Conservation (phyloP, 2,329 filamentous ascomycete genomes). For the Tolypocladium sp. region DNA sequence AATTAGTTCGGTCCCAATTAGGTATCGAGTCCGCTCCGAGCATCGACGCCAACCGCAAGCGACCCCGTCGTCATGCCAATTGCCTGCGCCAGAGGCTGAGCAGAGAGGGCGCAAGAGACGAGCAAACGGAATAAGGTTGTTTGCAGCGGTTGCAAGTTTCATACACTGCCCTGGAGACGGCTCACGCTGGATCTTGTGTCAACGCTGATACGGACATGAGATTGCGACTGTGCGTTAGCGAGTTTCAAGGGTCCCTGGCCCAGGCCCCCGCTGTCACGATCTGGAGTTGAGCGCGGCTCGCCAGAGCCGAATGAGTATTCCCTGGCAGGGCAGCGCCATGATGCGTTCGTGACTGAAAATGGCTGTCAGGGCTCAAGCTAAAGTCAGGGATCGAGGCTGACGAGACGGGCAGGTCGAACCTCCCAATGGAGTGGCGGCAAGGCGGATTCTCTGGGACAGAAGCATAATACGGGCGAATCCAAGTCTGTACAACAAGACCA, state of each 20-base stretch:
- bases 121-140: constrained; percentile 7
- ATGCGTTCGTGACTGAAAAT: background rate
- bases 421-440: background rate
- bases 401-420: background rate
- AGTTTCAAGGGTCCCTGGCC: constrained; percentile 40
- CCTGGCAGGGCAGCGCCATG: background rate
- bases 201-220: constrained; percentile 39
- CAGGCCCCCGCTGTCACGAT: constrained; percentile 4
- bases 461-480: background rate
- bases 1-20: background rate
- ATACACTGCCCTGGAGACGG: background rate
- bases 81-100: background rate
- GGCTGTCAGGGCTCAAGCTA: background rate
- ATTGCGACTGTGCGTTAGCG: constrained; percentile 38
- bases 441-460: background rate
- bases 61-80: background rate
- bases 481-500: background rate
- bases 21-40: background rate
- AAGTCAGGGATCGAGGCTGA: too few species aligned
- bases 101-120: background rate
- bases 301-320: background rate
- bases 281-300: background rate
- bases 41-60: too few species aligned
- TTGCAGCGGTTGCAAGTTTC: constrained; percentile 7
- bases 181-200: constrained; percentile 4